A percentile compares a stretch with the other conserved stretches of the same genome.
Evolutionary conservation across 2,329 filamentous ascomycete genomes (phyloP).

Genomic region (Chrysoporthe deuterocubensis): DNA sequence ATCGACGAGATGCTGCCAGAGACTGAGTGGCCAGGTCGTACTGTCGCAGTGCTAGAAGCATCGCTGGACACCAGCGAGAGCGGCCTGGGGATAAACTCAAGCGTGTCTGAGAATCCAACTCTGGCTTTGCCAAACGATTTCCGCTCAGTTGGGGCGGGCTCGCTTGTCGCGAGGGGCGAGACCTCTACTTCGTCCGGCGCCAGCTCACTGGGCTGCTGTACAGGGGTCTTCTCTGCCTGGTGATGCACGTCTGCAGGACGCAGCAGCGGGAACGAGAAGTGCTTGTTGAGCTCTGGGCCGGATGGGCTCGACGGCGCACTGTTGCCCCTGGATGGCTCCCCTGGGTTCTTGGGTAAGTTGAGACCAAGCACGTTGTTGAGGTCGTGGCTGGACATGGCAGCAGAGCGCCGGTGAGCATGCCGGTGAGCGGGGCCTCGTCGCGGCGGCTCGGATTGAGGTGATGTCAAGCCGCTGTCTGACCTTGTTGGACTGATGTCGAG

Average conservation of each 20-base stretch:
- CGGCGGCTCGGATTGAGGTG: constrained; percentile 53
- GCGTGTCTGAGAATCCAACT: constrained; percentile 82
- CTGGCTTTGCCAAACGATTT: constrained; percentile 47
- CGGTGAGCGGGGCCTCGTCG: constrained; percentile 68
- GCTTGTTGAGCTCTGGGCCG: constrained; percentile 44
- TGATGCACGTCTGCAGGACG: constrained; percentile 25
- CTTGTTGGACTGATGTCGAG: constrained; percentile 75
- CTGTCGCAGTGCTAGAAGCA: constrained; percentile 76
- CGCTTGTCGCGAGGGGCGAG: constrained; percentile 38
- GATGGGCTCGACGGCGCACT: constrained; percentile 69
- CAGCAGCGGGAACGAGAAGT: constrained; percentile 33
- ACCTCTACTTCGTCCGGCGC: constrained; percentile 33
- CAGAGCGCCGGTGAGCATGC: constrained; percentile 71
- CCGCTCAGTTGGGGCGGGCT: constrained; percentile 35
- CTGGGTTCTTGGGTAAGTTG: constrained; percentile 21
- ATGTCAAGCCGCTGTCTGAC: constrained; percentile 59
- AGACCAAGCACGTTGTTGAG: constrained; percentile 43
- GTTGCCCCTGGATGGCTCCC: constrained; percentile 52
- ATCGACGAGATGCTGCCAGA: constrained; percentile 82
- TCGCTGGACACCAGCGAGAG: constrained; percentile 84
- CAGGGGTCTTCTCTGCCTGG: constrained; percentile 28
- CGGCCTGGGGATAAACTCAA: constrained; percentile 83
- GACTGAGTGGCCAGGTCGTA: constrained; percentile 71
- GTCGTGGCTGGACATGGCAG: constrained; percentile 83
- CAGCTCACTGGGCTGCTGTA: constrained; percentile 37